Base-by-base conservation (phyloP, 371 early-diverging fungal species). In the Mycotypha africana region DNA sequence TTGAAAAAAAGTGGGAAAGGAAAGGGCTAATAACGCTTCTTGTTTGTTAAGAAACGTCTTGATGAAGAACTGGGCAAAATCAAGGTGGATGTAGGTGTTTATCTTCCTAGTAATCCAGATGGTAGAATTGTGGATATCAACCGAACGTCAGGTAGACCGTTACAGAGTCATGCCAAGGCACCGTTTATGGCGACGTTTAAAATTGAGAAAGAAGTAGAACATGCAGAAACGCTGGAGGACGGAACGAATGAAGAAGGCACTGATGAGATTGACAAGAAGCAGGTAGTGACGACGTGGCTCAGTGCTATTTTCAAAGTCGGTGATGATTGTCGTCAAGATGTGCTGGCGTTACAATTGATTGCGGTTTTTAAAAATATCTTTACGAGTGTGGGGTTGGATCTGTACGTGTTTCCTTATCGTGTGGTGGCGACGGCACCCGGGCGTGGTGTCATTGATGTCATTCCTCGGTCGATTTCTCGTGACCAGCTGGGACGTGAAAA, bases 141-240 rank as follows among this genome's bases (percentile, higher is more conserved):
- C 55, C 88, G 93, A 52, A 82, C 82, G 15, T 95, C 96, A 14
- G 99, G 99, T 14, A 66, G 92, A 16, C 96, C 98, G 15, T 78
- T 99, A 31, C 99, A 99, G 70, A 86, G 88, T 51, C 98, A 98
- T 59, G 99, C 99, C 41, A 99, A 99, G 74, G 97, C 98, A 2
- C 99, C 99, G 2, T 99, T 97, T 60, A 93, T 99, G 97, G 99
- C 98, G 1, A 97, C 99, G 0, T 99, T 99, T 69, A 84, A 92
- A 51, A 86, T 98, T 36, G 74, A 79, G 45, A 85, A 79, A 58
- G 74, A 73, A 10, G 55, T 60, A 3, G 70, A 67, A 33, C 60
- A 68, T 17, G 66, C 67, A 0, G 81, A 70, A 14, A 53, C 14
- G 7, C 11, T 81, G 15, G 57, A 58, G 38, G n/a, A n/a, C n/a